Evolutionary conservation across 2,329 filamentous ascomycete species (phyloP), one percentile per base, ranked within the genome.

Genomic region (Xylariaceae sp.): DNA sequence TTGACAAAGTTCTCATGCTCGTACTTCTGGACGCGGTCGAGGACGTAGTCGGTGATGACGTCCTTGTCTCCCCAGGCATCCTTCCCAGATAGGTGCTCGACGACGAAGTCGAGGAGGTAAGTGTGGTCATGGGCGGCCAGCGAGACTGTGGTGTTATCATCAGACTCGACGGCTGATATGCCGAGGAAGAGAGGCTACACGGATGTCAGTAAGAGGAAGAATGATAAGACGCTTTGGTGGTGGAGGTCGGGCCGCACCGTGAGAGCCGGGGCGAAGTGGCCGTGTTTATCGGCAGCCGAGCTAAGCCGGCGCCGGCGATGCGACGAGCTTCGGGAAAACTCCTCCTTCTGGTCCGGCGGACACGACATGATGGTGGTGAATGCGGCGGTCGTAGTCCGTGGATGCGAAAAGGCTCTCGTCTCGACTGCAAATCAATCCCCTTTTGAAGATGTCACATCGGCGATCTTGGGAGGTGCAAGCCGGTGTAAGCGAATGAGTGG

Each of bases 111-210:
- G 42, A 89, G 75, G 18, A 88, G 81, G 65, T 92, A 92, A 4
- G 86, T 85, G 6, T 83, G 82, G 64, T 92, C 88, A 57, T 90
- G 87, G 56, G 88, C 79, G 4, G 86, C 87, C 45, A 91, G 73
- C 13, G 86, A 84, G 19, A 89, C 75, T 5, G 80, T 78, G 11
- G 76, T 76, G 47, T 74, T 72, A 51, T 80, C 73, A 31, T 80
- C 73, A 1, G 73, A 68, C 44, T 78, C 72, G 44, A 78, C 72
- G 39, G 80, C 80, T 3, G 85, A 83, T 33, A 88, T 79, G 49
- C 86, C 86, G 40, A 83, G 68, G 59, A 80, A 89, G 44, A 87
- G 74, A 6, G 78, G 77, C 80, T 83, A 39, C 19, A 38, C n/a
- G 14, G 14, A n/a, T 28, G 10, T 41, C 17, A 34, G 55, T 51